phyloP scores from a whole-genome alignment of 371 early-diverging fungal genomes.

The Mucor irregularis region DNA sequence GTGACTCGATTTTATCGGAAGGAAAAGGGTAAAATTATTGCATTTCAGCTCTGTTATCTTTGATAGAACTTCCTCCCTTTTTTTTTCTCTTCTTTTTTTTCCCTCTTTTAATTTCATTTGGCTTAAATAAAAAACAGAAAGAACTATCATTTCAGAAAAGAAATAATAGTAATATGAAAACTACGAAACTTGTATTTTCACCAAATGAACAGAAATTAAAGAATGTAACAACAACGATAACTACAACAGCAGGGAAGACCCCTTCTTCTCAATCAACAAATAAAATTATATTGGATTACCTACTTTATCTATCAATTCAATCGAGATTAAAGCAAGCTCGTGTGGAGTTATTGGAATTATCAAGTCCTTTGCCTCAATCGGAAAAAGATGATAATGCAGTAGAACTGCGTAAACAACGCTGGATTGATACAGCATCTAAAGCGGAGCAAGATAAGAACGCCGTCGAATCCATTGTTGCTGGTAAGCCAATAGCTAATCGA shows the following conservation, averaged over 20 bases:
- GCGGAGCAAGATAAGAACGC: constrained; percentile 56
- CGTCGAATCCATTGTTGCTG: constrained; percentile 51
- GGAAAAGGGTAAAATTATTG: too few relatives aligned
- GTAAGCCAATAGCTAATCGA: constrained; percentile 12
- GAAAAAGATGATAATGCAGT: constrained; percentile 21
- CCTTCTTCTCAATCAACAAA: constrained; percentile 40
- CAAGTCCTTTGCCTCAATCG: constrained; percentile 28
- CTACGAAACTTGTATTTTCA: constrained; percentile 9
- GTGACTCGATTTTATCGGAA: too few relatives aligned
- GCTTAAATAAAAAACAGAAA: too few relatives aligned
- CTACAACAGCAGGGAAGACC: not conserved
- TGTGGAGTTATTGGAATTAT: constrained; percentile 45
- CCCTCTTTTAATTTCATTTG: too few relatives aligned
- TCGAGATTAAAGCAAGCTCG: constrained; percentile 46
- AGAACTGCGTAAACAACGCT: constrained; percentile 34
- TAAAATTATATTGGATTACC: constrained; percentile 63
- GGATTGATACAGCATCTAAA: constrained; percentile 42
- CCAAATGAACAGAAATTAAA: constrained; percentile 8
- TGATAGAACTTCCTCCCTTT: too few relatives aligned
- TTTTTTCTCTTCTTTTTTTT: too few relatives aligned
- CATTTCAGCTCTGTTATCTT: too few relatives aligned
- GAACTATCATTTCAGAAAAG: not conserved
- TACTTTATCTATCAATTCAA: constrained; percentile 62
- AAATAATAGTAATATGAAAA: constrained; percentile 8
- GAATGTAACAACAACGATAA: not conserved